Evolutionary conservation across 2,329 filamentous ascomycete species (phyloP), one percentile per base, ranked within the genome.

Genomic region (Neodidymelliopsis sp.): DNA sequence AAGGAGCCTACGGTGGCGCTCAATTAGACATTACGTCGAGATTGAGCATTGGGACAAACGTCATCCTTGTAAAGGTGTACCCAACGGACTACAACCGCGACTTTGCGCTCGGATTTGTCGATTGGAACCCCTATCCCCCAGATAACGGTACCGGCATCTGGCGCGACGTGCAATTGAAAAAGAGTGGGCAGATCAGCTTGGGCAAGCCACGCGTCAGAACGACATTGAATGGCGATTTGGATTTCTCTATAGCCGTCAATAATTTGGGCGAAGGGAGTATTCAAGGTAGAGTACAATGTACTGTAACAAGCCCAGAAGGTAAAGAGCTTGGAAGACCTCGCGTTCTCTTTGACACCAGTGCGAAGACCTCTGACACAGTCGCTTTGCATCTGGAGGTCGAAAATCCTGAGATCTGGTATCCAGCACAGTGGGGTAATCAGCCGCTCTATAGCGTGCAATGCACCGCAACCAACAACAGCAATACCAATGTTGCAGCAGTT

Each of bases 131-230:
- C 0, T 79, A 80, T 43, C 82, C 84, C 0, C 77, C 81, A 0
- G 84, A 87, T 61, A 85, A 86, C 35, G 84, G 84, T 2, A 85
- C 83, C 0, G 84, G 84, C 0, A 73, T 87, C 7, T 87, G 84
- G 84, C 75, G 84, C 4, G 73, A 85, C 30, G 73, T 87, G 1
- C 76, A 78, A 24, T 43, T 87, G 30, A 80, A 78, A 38, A 77
- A 81, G 62, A 84, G 81, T 0, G 83, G 84, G 6, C 29, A 59
- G 2, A 60, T 78, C 30, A 71, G 64, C 3, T 51, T 29, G 53
- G 84, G 10, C 59, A 63, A 2, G 60, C 80, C 10, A 53, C 51
- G 63, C 4, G 41, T 67, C 4, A 53, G 39, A 7, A 60, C 67
- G 1, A 51, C 40, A 2, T 45, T 65, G 6, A 39, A 60, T 22